Conservation (phyloP, 2,329 filamentous ascomycete genomes). For the Neonectria hederae region DNA sequence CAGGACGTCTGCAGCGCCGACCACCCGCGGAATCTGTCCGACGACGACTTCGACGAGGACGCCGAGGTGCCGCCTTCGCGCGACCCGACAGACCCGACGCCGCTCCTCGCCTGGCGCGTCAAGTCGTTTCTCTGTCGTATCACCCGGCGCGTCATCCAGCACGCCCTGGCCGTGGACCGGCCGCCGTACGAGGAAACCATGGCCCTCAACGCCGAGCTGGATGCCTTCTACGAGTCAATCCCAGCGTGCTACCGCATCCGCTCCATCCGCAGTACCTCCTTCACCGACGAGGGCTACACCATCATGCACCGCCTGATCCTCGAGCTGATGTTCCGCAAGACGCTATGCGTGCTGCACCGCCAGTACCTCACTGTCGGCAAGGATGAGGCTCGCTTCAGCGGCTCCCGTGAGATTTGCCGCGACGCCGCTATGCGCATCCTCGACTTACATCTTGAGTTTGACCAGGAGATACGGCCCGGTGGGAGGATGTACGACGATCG, state of each 20-base stretch:
- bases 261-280: constrained; percentile 54
- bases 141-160: constrained; percentile 54
- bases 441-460: constrained; percentile 58
- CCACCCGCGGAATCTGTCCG: constrained; percentile 57
- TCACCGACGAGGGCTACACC: constrained; percentile 54
- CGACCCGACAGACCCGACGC: constrained; percentile 54
- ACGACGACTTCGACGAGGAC: constrained; percentile 62
- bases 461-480: constrained; percentile 56
- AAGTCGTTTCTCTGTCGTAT: constrained; percentile 56
- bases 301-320: constrained; percentile 61
- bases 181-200: constrained; percentile 48
- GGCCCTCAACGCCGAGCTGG: constrained; percentile 53
- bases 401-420: constrained; percentile 54
- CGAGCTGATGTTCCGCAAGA: constrained; percentile 59
- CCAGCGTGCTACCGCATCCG: constrained; percentile 53
- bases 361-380: constrained; percentile 55
- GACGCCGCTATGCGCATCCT: constrained; percentile 56
- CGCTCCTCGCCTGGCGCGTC: constrained; percentile 53
- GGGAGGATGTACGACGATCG: constrained; percentile 62
- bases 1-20: constrained; percentile 58
- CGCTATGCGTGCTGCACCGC: constrained; percentile 60
- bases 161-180: constrained; percentile 50
- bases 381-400: constrained; percentile 48
- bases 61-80: constrained; percentile 54
- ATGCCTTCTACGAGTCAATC: constrained; percentile 48